Conservation (phyloP, 768 basidiomycete species). For the Auricularia auricula-judae region DNA sequence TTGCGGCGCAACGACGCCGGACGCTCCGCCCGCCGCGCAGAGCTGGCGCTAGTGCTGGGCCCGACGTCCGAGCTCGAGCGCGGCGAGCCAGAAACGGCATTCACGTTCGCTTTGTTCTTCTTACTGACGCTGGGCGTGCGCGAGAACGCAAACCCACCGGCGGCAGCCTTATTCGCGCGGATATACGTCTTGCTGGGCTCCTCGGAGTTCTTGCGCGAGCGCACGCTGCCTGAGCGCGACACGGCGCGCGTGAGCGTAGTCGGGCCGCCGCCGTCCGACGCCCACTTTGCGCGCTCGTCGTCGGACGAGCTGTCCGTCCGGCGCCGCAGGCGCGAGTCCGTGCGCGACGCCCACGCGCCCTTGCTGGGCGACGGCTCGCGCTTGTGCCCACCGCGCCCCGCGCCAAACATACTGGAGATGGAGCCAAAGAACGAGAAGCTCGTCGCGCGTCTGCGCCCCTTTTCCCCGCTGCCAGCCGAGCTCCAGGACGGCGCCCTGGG, state of each 20-base stretch:
- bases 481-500: neutral
- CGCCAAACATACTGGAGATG: constrained; percentile 2
- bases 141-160: neutral
- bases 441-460: constrained; percentile 1
- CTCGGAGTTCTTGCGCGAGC: neutral
- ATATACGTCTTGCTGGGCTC: neutral
- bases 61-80: neutral
- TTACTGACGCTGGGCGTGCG: neutral
- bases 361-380: neutral
- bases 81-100: constrained; percentile 27
- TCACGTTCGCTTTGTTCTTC: constrained; percentile 2
- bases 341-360: neutral
- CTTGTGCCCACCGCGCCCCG: neutral
- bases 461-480: neutral
- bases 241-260: neutral
- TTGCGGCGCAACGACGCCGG: neutral
- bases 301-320: neutral
- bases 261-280: neutral
- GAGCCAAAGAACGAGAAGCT: constrained; percentile 3
- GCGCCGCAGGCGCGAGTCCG: neutral
- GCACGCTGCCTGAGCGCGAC: neutral
- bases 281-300: neutral
- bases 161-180: neutral
- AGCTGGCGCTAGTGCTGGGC: neutral
- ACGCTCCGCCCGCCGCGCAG: neutral